Evolutionary conservation across 2,329 filamentous ascomycete species (phyloP).

Genomic region (Cercospora citrullina): DNA sequence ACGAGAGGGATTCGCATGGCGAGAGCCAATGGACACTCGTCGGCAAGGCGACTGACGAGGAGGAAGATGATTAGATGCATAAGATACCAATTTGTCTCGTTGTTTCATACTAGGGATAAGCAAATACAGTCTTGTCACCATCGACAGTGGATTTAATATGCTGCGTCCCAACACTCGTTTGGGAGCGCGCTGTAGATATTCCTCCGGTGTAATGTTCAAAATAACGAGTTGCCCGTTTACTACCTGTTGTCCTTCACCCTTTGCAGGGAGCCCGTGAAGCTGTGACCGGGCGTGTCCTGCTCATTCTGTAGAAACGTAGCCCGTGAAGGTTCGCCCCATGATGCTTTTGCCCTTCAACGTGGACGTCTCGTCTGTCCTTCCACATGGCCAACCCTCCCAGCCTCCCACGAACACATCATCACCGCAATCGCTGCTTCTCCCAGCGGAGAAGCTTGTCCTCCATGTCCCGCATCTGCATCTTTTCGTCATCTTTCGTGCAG

Average conservation of each 20-base stretch:
- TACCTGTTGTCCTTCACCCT: neutral
- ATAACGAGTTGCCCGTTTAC: neutral
- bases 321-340: neutral
- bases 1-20: conserved; percentile 54
- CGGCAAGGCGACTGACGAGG: conserved; percentile 48
- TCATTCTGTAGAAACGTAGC: neutral
- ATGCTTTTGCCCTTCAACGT: neutral
- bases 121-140: conserved; percentile 29
- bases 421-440: neutral
- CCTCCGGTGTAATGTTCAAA: neutral
- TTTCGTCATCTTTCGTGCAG: conserved; percentile 14
- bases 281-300: neutral
- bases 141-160: conserved; percentile 27
- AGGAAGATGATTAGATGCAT: conserved; percentile 49
- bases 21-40: conserved; percentile 48
- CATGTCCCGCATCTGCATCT: neutral
- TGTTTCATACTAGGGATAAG: conserved; percentile 24
- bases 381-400: neutral
- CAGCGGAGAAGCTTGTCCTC: conserved; percentile 6
- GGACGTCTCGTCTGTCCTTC: neutral
- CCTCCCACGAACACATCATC: neutral
- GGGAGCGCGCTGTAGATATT: conserved; percentile 27
- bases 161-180: conserved; percentile 15
- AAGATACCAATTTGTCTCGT: conserved; percentile 31
- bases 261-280: neutral